Evolutionary conservation across 352 stramenopile species (phyloP).

Genomic region (Albugo laibachii): DNA sequence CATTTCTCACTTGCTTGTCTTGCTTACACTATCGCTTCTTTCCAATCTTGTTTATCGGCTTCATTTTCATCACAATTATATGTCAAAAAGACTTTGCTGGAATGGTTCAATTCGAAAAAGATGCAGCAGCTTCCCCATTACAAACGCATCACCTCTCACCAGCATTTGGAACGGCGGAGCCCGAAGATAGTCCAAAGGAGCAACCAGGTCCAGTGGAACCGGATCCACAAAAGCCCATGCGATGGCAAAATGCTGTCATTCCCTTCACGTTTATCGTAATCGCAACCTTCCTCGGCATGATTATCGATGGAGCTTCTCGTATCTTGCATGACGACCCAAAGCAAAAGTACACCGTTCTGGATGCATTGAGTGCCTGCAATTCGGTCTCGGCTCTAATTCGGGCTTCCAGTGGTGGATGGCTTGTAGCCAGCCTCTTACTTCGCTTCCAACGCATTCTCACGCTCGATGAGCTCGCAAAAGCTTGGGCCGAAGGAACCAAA

Average conservation of each 20-base stretch:
- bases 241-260: slow-evolving; percentile 72
- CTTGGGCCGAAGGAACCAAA: slow-evolving; percentile 82
- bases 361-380: slow-evolving; percentile 60
- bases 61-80: slow-evolving; percentile 83
- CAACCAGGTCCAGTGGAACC: slow-evolving; percentile 46
- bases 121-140: slow-evolving; percentile 48
- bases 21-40: slow-evolving; percentile 78
- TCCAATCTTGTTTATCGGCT: slow-evolving; percentile 72
- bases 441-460: slow-evolving; percentile 69
- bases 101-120: slow-evolving; percentile 76
- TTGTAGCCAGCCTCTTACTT: slow-evolving; percentile 48
- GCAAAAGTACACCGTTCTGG: slow-evolving; percentile 27
- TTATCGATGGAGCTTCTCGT: slow-evolving; percentile 52
- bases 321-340: slow-evolving; percentile 24
- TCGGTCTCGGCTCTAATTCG: slow-evolving; percentile 60
- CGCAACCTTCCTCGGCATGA: slow-evolving; percentile 75
- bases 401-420: slow-evolving; percentile 51
- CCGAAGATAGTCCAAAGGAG: slow-evolving; percentile 13
- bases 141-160: slow-evolving; percentile 8
- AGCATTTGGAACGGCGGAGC: background rate
- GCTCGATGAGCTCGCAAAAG: slow-evolving; percentile 72
- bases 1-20: slow-evolving; percentile 71
- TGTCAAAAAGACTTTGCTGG: slow-evolving; percentile 75
- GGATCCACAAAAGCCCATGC: slow-evolving; percentile 43
- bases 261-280: slow-evolving; percentile 67